phyloP scores from a whole-genome alignment of 2,329 filamentous ascomycete species.

The Epichloe aotearoae region DNA sequence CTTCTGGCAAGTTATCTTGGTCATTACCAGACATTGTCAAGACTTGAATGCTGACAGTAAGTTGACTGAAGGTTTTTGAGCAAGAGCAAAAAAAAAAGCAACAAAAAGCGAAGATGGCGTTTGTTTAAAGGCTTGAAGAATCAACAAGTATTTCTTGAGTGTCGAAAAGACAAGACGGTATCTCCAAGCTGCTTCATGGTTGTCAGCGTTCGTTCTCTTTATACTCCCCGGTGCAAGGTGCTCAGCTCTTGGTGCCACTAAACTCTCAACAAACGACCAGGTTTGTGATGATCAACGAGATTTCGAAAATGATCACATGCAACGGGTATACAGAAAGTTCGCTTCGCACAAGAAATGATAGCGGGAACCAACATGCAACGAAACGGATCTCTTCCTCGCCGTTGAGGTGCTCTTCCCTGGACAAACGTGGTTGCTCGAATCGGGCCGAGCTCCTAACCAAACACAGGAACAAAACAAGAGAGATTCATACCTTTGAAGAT shows the following conservation, averaged over 20 bases:
- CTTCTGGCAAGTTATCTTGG: neutral
- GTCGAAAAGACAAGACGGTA: neutral
- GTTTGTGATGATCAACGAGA: neutral
- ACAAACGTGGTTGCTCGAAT: neutral
- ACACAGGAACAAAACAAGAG: neutral
- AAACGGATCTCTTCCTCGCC: neutral
- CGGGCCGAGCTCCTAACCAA: neutral
- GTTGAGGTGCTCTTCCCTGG: neutral
- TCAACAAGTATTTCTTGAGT: neutral
- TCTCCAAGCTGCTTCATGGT: neutral
- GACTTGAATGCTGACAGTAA: neutral
- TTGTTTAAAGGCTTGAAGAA: neutral
- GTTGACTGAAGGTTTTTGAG: neutral
- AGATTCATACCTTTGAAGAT: slow-evolving; percentile 1
- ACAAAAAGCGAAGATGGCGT: neutral
- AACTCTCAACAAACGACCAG: neutral
- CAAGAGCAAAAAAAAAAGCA: neutral
- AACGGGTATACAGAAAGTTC: neutral
- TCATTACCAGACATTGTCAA: neutral
- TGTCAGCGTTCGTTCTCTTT: slow-evolving; percentile 3
- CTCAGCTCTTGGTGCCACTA: neutral
- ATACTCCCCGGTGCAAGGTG: neutral
- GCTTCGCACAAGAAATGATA: neutral
- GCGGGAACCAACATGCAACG: neutral
- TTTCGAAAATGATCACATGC: neutral